Evolutionary conservation across 1,139 yeast species (phyloP).

Genomic region (Sugiyamaella pinicola): DNA sequence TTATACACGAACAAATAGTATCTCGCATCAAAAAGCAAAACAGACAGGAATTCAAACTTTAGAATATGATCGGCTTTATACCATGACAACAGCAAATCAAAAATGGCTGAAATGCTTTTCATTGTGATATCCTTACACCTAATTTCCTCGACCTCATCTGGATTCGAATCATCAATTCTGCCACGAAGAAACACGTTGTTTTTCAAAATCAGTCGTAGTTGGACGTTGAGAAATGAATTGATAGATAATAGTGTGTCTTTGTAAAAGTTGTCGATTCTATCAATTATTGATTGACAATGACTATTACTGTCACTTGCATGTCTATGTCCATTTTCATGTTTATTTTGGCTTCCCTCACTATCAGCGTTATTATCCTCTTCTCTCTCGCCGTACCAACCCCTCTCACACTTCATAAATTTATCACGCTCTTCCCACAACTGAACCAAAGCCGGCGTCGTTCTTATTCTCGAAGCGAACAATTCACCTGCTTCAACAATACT

Average conservation of each 20-base stretch:
- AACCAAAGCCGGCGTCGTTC: slow-evolving; percentile 63
- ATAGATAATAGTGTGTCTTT: slow-evolving; percentile 53
- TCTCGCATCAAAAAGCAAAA: slow-evolving; percentile 74
- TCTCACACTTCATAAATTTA: slow-evolving; percentile 70
- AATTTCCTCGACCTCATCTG: slow-evolving; percentile 50
- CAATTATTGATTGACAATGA: slow-evolving; percentile 42
- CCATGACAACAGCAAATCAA: slow-evolving; percentile 67
- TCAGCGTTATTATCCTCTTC: slow-evolving; percentile 17
- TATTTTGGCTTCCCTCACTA: background rate
- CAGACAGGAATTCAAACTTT: slow-evolving; percentile 73
- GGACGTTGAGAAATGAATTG: slow-evolving; percentile 62
- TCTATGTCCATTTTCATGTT: too few relatives aligned
- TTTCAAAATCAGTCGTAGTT: slow-evolving; percentile 62
- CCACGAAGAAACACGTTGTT: slow-evolving; percentile 36
- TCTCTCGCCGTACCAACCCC: slow-evolving; percentile 55
- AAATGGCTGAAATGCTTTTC: slow-evolving; percentile 61
- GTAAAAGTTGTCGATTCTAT: slow-evolving; percentile 66
- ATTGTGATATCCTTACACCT: slow-evolving; percentile 66
- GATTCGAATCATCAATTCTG: slow-evolving; percentile 34
- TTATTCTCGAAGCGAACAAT: slow-evolving; percentile 61
- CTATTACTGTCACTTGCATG: too few relatives aligned
- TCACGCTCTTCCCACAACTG: slow-evolving; percentile 76
- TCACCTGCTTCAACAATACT: slow-evolving; percentile 79
- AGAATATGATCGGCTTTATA: slow-evolving; percentile 74
- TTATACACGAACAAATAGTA: slow-evolving; percentile 52